These are phyloP conservation scores for Ceratocystis lukuohia DNA, from an alignment of 2,329 filamentous ascomycete species.

Conservation along the genomic window DNA sequence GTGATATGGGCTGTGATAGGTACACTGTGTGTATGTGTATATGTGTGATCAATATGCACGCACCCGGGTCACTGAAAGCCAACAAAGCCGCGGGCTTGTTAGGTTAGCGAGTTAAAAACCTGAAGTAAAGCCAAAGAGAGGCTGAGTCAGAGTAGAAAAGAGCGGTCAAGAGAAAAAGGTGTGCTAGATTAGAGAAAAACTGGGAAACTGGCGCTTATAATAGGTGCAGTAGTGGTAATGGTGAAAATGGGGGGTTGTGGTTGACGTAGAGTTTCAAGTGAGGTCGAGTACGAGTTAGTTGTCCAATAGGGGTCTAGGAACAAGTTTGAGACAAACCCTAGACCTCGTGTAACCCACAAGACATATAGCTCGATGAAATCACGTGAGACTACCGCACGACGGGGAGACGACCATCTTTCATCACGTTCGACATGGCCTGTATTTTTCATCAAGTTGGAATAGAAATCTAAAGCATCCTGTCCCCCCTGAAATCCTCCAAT, in stretches of 20 bases:
- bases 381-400: neutral
- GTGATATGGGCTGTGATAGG: neutral
- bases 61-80: neutral
- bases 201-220: neutral
- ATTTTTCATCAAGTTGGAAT: conserved; percentile 1
- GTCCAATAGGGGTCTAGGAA: neutral
- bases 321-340: neutral
- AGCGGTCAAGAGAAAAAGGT: neutral
- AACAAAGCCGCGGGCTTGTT: neutral
- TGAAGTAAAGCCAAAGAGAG: neutral
- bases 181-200: neutral
- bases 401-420: neutral
- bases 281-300: neutral
- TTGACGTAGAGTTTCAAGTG: neutral
- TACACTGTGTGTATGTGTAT: neutral
- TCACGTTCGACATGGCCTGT: neutral
- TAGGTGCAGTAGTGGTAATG: neutral
- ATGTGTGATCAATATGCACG: neutral
- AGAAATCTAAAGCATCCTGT: neutral
- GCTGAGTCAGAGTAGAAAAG: neutral
- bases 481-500: neutral
- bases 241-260: neutral
- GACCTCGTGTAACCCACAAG: neutral
- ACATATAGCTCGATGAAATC: neutral
- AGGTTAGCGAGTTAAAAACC: neutral